phyloP scores from a whole-genome alignment of 495 filamentous ascomycete genomes.

The Aspergillus ostianus region DNA sequence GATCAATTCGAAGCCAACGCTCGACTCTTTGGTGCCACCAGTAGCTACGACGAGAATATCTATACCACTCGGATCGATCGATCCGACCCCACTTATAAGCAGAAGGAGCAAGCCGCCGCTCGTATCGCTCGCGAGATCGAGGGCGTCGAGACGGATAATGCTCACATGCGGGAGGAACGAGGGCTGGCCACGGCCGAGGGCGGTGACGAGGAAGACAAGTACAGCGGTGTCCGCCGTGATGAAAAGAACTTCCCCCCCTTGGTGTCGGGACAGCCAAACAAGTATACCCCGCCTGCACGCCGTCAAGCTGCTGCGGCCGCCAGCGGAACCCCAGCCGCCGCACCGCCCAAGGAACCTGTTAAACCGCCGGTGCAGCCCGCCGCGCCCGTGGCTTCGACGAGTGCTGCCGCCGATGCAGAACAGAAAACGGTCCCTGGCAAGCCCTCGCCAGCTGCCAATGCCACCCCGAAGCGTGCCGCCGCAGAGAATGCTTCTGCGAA shows the following conservation, averaged over 20 bases:
- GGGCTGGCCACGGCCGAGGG: slow-evolving; percentile 65
- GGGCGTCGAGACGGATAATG: slow-evolving; percentile 60
- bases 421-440: slow-evolving; percentile 34
- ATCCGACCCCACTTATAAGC: slow-evolving; percentile 73
- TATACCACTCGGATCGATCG: slow-evolving; percentile 92
- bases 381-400: slow-evolving; percentile 16
- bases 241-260: slow-evolving; percentile 67
- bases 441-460: slow-evolving; percentile 19
- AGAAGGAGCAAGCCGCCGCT: slow-evolving; percentile 73
- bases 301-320: slow-evolving; percentile 72
- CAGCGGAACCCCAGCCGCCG: not conserved
- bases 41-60: slow-evolving; percentile 86
- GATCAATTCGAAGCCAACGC: slow-evolving; percentile 95
- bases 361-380: slow-evolving; percentile 36
- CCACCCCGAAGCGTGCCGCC: slow-evolving; percentile 26
- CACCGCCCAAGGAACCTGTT: slow-evolving; percentile 27
- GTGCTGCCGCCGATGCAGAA: slow-evolving; percentile 28
- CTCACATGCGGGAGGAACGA: slow-evolving; percentile 86
- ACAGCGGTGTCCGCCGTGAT: slow-evolving; percentile 84
- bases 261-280: slow-evolving; percentile 60
- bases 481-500: slow-evolving; percentile 67
- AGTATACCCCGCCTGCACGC: slow-evolving; percentile 86
- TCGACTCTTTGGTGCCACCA: slow-evolving; percentile 79
- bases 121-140: slow-evolving; percentile 90
- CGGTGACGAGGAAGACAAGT: slow-evolving; percentile 89